phyloP scores from a whole-genome alignment of 495 filamentous ascomycete genomes.

The Aspergillus olivimuriae region DNA sequence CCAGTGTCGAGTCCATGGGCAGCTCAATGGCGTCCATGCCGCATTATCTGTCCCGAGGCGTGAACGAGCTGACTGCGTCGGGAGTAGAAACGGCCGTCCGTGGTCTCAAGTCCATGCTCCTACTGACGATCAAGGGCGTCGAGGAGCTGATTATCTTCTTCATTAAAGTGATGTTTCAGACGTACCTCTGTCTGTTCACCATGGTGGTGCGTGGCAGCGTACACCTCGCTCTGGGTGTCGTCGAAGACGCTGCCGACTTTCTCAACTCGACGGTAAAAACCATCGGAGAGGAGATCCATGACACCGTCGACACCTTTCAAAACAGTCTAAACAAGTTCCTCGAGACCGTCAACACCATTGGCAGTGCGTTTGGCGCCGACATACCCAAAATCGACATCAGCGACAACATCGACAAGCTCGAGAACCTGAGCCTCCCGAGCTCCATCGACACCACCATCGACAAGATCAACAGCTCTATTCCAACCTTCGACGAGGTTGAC shows the following conservation, averaged over 20 bases:
- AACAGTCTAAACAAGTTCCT: constrained; percentile 55
- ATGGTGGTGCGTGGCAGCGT: constrained; percentile 73
- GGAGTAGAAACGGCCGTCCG: constrained; percentile 72
- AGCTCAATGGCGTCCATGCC: constrained; percentile 98
- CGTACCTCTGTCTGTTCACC: constrained; percentile 80
- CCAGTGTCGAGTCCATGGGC: constrained; percentile 86
- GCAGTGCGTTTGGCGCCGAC: constrained; percentile 21
- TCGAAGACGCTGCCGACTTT: constrained; percentile 62
- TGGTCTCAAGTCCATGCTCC: constrained; percentile 68
- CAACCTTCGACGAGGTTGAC: constrained; percentile 74
- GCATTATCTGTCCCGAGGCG: constrained; percentile 79
- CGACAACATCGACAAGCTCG: constrained; percentile 53
- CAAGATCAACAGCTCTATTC: constrained; percentile 67
- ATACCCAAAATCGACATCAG: constrained; percentile 55
- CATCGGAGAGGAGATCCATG: constrained; percentile 57
- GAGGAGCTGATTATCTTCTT: constrained; percentile 85
- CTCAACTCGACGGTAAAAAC: constrained; percentile 66
- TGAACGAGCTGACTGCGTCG: constrained; percentile 76
- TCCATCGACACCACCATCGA: constrained; percentile 57
- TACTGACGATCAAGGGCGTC: constrained; percentile 71
- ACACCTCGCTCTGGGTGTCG: constrained; percentile 57
- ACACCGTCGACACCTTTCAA: constrained; percentile 50
- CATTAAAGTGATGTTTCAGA: constrained; percentile 81
- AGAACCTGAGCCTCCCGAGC: constrained; percentile 59
- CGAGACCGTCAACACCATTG: constrained; percentile 32